Percentiles rank a stretch among this genome's conserved stretches.
Evolutionary conservation across 306 rosid genomes (phyloP).

Genomic region (Luffa acutangula): DNA sequence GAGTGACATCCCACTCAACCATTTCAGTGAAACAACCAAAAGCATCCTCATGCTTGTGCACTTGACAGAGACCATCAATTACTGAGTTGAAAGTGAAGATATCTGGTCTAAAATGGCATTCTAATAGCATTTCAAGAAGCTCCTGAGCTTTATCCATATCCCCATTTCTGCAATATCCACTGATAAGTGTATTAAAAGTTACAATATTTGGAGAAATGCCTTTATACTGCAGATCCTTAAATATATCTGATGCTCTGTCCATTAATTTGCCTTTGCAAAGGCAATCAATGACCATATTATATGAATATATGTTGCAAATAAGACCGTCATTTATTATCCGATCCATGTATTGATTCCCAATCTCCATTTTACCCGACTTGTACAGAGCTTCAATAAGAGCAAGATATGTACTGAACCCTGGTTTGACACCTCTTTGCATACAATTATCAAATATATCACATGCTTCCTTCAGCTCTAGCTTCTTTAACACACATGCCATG

Average conservation of each 20-base stretch:
- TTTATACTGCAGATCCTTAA: slow-evolving; percentile 36
- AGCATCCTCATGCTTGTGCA: slow-evolving; percentile 40
- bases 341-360: slow-evolving; percentile 37
- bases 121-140: slow-evolving; percentile 52
- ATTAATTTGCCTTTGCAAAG: slow-evolving; percentile 50
- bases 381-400: slow-evolving; percentile 46
- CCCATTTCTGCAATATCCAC: slow-evolving; percentile 56
- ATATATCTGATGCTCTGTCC: slow-evolving; percentile 47
- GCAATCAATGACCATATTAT: slow-evolving; percentile 68
- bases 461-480: slow-evolving; percentile 28
- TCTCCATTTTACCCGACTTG: slow-evolving; percentile 30
- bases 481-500: slow-evolving; percentile 60
- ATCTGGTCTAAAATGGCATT: slow-evolving; percentile 53
- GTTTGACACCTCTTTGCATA: slow-evolving; percentile 38
- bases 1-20: slow-evolving; percentile 61
- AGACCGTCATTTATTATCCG: slow-evolving; percentile 43
- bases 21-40: slow-evolving; percentile 72
- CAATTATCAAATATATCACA: slow-evolving; percentile 42
- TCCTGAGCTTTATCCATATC: slow-evolving; percentile 39
- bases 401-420: slow-evolving; percentile 46
- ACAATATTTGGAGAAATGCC: slow-evolving; percentile 67
- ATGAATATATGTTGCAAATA: slow-evolving; percentile 39
- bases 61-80: slow-evolving; percentile 70
- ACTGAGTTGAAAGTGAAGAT: slow-evolving; percentile 64
- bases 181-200: slow-evolving; percentile 69